These are phyloP conservation scores for Crithidia expoeki DNA, from an alignment of 208 protist species.

Conservation along the genomic window DNA sequence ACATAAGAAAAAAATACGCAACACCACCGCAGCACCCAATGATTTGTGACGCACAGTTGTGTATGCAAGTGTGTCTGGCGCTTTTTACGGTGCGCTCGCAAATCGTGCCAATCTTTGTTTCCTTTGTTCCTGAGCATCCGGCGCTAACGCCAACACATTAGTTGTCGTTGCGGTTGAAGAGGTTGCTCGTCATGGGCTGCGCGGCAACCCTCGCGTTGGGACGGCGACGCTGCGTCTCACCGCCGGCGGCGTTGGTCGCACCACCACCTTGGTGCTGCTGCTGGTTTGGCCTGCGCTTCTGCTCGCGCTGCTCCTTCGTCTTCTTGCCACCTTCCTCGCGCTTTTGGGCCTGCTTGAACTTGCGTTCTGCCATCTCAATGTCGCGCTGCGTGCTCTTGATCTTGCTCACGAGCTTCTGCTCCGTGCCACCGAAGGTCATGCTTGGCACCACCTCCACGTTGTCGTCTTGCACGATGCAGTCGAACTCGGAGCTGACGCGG, in stretches of 20 bases:
- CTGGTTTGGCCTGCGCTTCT: conserved; percentile 37
- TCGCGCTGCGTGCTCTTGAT: conserved; percentile 74
- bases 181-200: conserved; percentile 36
- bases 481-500: conserved; percentile 76
- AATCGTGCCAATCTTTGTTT: too few relatives aligned
- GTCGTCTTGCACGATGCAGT: conserved; percentile 82
- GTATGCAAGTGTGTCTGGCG: too few relatives aligned
- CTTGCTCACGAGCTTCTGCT: conserved; percentile 75
- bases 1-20: not conserved
- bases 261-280: conserved; percentile 8
- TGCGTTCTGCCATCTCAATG: conserved; percentile 44
- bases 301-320: conserved; percentile 36
- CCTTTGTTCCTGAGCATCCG: too few relatives aligned
- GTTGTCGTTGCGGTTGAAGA: conserved; percentile 54
- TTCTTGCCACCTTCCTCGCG: conserved; percentile 37
- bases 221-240: conserved; percentile 8
- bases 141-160: too few relatives aligned
- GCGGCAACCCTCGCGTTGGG: conserved; percentile 18
- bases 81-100: too few relatives aligned
- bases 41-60: too few relatives aligned
- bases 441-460: conserved; percentile 85
- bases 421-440: conserved; percentile 70
- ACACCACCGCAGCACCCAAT: too few relatives aligned
- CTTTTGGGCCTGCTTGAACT: conserved; percentile 45
- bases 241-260: conserved; percentile 8